Evolutionary conservation across 139 green algal genomes (phyloP).

Genomic region (Chlamydomonas asymmetrica): DNA sequence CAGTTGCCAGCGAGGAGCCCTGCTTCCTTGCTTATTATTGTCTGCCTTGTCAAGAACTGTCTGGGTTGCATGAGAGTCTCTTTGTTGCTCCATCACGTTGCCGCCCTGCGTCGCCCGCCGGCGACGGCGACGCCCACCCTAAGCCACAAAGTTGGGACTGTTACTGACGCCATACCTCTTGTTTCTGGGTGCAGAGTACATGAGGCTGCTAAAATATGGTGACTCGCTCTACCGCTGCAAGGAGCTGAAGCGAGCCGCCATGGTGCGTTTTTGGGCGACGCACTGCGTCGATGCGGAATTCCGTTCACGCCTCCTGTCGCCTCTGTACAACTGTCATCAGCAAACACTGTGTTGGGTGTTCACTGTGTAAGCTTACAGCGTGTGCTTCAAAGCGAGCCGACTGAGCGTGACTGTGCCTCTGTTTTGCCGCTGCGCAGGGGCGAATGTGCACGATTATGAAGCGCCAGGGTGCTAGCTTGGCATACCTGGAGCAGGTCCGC

Average conservation of each 20-base stretch:
- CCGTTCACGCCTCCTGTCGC: neutral
- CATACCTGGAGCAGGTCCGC: constrained; percentile 99
- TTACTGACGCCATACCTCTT: too few relatives aligned
- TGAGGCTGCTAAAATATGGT: constrained; percentile 98
- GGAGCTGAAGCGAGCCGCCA: constrained; percentile 94
- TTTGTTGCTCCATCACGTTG: too few relatives aligned
- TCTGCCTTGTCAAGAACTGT: neutral
- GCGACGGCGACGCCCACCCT: too few relatives aligned
- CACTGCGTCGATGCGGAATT: neutral
- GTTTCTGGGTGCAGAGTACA: constrained; percentile 82
- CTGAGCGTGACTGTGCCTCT: neutral
- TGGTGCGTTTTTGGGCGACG: constrained; percentile 70
- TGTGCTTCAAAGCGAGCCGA: too few relatives aligned
- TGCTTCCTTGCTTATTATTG: neutral
- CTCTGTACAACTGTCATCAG: neutral
- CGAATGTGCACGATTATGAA: constrained; percentile 99
- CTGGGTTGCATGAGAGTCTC: too few relatives aligned
- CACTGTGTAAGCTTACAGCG: neutral
- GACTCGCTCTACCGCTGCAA: constrained; percentile 99
- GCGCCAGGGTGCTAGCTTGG: constrained; percentile 84
- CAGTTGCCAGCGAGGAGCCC: too few relatives aligned
- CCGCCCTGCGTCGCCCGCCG: too few relatives aligned
- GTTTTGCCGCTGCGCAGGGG: constrained; percentile 61
- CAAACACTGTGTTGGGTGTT: neutral
- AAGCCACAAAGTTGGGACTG: too few relatives aligned